Evolutionary conservation across 2,329 filamentous ascomycete genomes (phyloP), one percentile per base, ranked within the genome.

Genomic region (Drechslerella coelobrocha): DNA sequence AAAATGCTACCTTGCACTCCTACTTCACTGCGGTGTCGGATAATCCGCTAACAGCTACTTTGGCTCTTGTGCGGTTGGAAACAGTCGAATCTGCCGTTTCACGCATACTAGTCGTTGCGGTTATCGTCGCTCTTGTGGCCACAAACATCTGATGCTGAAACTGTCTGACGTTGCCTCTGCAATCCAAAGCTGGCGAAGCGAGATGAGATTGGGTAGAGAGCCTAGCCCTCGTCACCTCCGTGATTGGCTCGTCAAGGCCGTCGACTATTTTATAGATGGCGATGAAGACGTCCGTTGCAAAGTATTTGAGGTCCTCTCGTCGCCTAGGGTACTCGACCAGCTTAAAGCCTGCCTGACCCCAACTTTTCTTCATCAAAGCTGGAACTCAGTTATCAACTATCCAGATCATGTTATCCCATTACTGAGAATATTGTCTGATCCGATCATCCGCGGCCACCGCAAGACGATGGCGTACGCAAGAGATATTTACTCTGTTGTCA

Each of bases 321-420:
- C 26, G 2, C 37, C 29, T 2, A n/a, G 21, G 27, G 8, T 27
- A 10, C 21, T 71, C 3, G n/a, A 63, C 4, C 59, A 60, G 19
- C 5, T 71, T 9, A 59, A 54, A n/a, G 27, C 23, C 2, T 71
- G 59, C 17, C n/a, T 71, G 7, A n/a, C 45, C n/a, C 53, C 66
- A 2, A 19, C n/a, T 1, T 63, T 71, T 34, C 24, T 71, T 12
- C 34, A 31, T 27, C 66, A 71, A 17, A 27, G 41, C 1, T 60
- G 51, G n/a, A 24, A 21, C 0, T 51, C 66, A 19, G 31, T 48
- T 21, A 55, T 71, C 10, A 71, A 53, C 39, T 71, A 37, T 43
- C 52, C 19, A n/a, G 59, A 60, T n/a, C 66, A 71, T 29, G 39
- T 71, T 23, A 19, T 54, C 2, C 66, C 59, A 6, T 14, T 63